Percentiles rank a stretch among this genome's conserved stretches.
phyloP scores from a whole-genome alignment of 441 rosid species.

The Kokia cookei region DNA sequence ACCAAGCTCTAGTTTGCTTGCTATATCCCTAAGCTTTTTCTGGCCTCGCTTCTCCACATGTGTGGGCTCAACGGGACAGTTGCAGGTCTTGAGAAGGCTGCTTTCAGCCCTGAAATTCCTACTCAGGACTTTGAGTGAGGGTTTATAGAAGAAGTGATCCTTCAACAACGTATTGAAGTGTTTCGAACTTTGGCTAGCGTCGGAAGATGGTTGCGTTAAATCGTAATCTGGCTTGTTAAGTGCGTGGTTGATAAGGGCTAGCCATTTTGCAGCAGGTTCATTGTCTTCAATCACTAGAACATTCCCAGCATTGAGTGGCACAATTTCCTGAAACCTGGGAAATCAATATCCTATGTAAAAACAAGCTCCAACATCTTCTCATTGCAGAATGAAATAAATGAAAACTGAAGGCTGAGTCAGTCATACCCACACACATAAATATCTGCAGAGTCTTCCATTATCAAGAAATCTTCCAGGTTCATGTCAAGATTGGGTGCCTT shows the following conservation, averaged over 20 bases:
- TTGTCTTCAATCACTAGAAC: constrained; percentile 83
- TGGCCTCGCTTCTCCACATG: constrained; percentile 28
- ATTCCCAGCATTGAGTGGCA: constrained; percentile 88
- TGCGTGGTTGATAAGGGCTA: constrained; percentile 66
- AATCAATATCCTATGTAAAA: neutral
- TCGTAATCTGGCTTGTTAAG: constrained; percentile 53
- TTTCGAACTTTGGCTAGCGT: constrained; percentile 27
- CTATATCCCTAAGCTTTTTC: constrained; percentile 40
- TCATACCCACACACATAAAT: constrained; percentile 88
- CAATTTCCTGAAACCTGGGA: constrained; percentile 91
- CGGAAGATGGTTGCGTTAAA: constrained; percentile 26
- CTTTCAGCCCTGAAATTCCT: constrained; percentile 55
- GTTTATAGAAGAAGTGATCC: constrained; percentile 69
- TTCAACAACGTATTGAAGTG: constrained; percentile 15
- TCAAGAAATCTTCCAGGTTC: constrained; percentile 79
- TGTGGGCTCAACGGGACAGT: constrained; percentile 44
- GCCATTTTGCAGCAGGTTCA: constrained; percentile 94
- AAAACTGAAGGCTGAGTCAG: neutral
- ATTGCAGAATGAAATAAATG: neutral
- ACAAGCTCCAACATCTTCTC: neutral
- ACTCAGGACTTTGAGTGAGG: constrained; percentile 65
- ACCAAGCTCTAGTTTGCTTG: constrained; percentile 17
- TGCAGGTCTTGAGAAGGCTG: constrained; percentile 69
- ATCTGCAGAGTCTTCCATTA: constrained; percentile 76
- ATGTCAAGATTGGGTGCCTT: constrained; percentile 58